A percentile compares a stretch with the other conserved stretches of the same genome.
Evolutionary conservation across 2,329 filamentous ascomycete species (phyloP).

Genomic region (Leptographium galeiforme): DNA sequence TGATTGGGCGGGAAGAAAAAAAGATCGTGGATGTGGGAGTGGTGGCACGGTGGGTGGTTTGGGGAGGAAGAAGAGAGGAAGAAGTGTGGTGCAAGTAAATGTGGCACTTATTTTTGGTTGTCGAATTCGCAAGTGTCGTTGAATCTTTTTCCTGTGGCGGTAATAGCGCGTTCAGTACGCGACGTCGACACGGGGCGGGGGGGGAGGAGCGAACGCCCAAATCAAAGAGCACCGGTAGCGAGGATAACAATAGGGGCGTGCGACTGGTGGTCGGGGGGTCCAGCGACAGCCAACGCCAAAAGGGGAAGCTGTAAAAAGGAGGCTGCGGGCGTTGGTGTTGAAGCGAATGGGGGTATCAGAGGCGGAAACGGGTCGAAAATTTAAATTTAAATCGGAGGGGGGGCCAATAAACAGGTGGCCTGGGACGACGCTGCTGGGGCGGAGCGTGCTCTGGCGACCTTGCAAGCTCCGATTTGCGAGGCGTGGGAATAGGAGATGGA

Average conservation of each 20-base stretch:
- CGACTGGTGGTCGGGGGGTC: neutral
- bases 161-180: conserved; percentile 1
- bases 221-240: neutral
- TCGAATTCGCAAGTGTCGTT: neutral
- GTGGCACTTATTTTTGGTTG: neutral
- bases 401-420: neutral
- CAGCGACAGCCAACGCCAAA: neutral
- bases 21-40: neutral
- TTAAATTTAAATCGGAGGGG: neutral
- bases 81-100: neutral
- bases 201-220: neutral
- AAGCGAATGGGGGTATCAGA: no score
- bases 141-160: neutral
- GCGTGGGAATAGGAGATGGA: neutral
- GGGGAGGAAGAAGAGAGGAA: neutral
- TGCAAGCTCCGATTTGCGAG: neutral
- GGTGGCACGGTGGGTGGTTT: neutral
- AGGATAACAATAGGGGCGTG: neutral
- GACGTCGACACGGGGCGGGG: neutral
- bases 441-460: neutral
- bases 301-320: neutral
- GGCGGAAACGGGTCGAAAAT: neutral
- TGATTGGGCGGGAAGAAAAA: conserved; percentile 10
- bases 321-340: neutral
- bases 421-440: neutral